Conservation (phyloP, 1,284 basidiomycete genomes). For the Pseudozyma thailandica region DNA sequence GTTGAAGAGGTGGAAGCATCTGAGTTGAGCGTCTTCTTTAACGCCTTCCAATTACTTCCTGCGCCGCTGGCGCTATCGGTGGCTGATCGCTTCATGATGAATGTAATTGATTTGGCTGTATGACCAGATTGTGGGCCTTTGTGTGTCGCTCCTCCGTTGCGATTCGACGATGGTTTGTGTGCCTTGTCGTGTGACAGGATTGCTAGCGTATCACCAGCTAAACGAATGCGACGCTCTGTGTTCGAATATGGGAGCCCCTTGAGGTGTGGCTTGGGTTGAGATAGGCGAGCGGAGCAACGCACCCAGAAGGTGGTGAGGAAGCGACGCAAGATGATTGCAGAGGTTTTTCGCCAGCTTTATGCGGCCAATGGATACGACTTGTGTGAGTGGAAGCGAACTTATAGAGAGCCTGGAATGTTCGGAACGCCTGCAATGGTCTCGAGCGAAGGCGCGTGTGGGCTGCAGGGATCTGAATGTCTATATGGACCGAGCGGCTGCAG, state of each 20-base stretch:
- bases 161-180: not conserved
- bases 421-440: no score
- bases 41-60: slow-evolving; percentile 64
- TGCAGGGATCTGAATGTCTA: no score
- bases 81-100: slow-evolving; percentile 28
- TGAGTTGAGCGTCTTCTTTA: slow-evolving; percentile 47
- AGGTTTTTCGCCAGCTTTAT: slow-evolving; percentile 2
- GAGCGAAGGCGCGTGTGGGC: no score
- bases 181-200: no score
- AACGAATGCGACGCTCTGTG: no score
- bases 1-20: slow-evolving; percentile 20
- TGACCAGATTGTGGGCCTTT: no score
- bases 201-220: no score
- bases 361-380: not conserved
- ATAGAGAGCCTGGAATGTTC: no score
- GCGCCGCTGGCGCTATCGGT: slow-evolving; percentile 11
- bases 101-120: not conserved
- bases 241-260: not conserved
- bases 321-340: slow-evolving; percentile 15
- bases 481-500: no score
- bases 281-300: slow-evolving; percentile 13
- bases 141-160: no score
- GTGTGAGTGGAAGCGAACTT: no score
- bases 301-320: slow-evolving; percentile 6
- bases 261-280: not conserved